Evolutionary conservation across 2,329 filamentous ascomycete species (phyloP).

Genomic region (Lachnellula cervina): DNA sequence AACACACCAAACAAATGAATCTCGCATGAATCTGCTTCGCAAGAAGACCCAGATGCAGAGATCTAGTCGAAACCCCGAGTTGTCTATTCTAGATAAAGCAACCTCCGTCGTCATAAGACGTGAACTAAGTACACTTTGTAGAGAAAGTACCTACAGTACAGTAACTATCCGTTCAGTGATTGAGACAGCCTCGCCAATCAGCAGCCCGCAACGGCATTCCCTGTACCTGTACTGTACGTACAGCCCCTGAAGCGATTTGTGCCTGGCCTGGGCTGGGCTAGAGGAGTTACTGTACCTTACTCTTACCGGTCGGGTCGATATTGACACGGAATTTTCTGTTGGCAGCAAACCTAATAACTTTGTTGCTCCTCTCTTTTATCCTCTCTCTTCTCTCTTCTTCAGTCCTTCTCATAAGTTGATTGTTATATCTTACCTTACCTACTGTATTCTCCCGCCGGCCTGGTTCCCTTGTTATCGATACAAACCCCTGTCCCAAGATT

Average conservation of each 20-base stretch:
- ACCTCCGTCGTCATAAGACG: neutral
- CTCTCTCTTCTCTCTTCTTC: neutral
- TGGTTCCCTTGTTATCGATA: neutral
- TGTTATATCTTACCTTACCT: no score
- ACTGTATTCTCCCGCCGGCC: no score
- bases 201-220: neutral
- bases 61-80: neutral
- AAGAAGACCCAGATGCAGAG: no score
- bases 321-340: neutral
- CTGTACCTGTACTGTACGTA: neutral
- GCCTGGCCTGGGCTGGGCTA: neutral
- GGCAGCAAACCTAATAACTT: no score
- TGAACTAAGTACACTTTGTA: neutral
- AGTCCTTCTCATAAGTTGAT: neutral
- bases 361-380: no score
- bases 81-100: neutral
- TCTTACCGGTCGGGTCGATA: neutral
- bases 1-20: no score
- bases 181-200: neutral
- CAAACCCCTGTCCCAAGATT: neutral
- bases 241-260: constrained; percentile 6
- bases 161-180: neutral
- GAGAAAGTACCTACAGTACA: neutral
- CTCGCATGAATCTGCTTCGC: no score
- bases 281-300: neutral